Conservation (phyloP, 2,329 filamentous ascomycete genomes). For the Fusarium annulatum region DNA sequence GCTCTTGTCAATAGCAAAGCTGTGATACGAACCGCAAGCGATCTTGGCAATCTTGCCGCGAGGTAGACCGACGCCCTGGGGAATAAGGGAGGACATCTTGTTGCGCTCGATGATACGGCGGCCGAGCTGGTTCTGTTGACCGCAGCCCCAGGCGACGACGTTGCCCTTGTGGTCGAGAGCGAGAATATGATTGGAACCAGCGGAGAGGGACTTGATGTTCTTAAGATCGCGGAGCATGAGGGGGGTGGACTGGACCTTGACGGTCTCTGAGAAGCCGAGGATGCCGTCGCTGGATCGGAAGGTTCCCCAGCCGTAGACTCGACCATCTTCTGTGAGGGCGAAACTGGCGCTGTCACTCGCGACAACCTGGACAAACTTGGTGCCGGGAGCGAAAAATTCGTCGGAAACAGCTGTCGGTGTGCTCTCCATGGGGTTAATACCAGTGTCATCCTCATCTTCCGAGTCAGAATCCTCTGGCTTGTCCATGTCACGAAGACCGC, state of each 20-base stretch:
- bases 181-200: constrained; percentile 77
- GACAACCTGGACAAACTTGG: constrained; percentile 71
- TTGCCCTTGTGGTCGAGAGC: constrained; percentile 73
- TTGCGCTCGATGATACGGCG: constrained; percentile 71
- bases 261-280: constrained; percentile 69
- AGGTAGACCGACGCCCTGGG: constrained; percentile 66
- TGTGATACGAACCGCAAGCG: constrained; percentile 81
- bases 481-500: constrained; percentile 68
- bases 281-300: constrained; percentile 76
- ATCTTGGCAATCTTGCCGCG: constrained; percentile 68
- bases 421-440: constrained; percentile 77
- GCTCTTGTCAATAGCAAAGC: constrained; percentile 78
- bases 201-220: constrained; percentile 72
- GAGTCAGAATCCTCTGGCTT: constrained; percentile 65
- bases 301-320: constrained; percentile 86
- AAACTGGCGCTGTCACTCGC: constrained; percentile 82
- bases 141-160: constrained; percentile 77
- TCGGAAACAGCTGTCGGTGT: constrained; percentile 72
- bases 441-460: constrained; percentile 69
- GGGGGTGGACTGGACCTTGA: constrained; percentile 63
- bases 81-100: constrained; percentile 69
- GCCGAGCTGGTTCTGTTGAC: constrained; percentile 73
- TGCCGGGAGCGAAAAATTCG: constrained; percentile 68
- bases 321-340: constrained; percentile 78
- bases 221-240: constrained; percentile 70